A percentile compares a stretch with the other conserved stretches of the same genome.
phyloP scores from a whole-genome alignment of 306 rosid genomes.

The Cucurbita moschata region DNA sequence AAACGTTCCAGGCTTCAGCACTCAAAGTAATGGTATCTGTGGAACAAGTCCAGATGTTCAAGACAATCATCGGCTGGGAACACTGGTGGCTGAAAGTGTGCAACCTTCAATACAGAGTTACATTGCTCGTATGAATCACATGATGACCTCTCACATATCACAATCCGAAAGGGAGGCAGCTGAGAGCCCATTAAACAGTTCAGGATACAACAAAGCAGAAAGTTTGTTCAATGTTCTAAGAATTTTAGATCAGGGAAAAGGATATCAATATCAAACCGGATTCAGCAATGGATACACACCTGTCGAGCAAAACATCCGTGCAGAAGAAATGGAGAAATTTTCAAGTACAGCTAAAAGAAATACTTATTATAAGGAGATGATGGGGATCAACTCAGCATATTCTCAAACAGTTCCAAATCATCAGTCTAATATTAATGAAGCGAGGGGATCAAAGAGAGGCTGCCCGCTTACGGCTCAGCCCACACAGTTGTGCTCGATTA shows the following conservation, averaged over 20 bases:
- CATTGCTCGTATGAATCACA: conserved; percentile 15
- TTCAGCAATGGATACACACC: conserved; percentile 11
- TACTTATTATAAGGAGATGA: conserved; percentile 18
- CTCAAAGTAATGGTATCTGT: conserved; percentile 11
- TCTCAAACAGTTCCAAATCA: conserved; percentile 16
- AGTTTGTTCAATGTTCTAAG: conserved; percentile 10
- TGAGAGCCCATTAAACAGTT: conserved; percentile 15
- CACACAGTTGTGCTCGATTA: conserved; percentile 10
- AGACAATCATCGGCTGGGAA: conserved; percentile 11
- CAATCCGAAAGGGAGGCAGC: conserved; percentile 20
- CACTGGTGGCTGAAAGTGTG: conserved; percentile 16
- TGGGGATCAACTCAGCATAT: conserved; percentile 11
- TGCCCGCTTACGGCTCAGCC: conserved; percentile 17
- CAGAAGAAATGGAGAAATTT: conserved; percentile 12
- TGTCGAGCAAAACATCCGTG: conserved; percentile 20
- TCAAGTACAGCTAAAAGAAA: conserved; percentile 19
- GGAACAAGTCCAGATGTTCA: conserved; percentile 18
- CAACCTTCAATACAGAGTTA: conserved; percentile 15
- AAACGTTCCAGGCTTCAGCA: conserved; percentile 13
- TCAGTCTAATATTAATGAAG: conserved; percentile 22
- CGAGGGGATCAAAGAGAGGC: conserved; percentile 36
- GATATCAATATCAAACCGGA: conserved; percentile 20
- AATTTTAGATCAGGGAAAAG: conserved; percentile 17
- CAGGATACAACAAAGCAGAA: conserved; percentile 13
- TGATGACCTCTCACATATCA: conserved; percentile 5